Evolutionary conservation across 371 early-diverging fungal genomes (phyloP).

Genomic region (Mortierella sp.): DNA sequence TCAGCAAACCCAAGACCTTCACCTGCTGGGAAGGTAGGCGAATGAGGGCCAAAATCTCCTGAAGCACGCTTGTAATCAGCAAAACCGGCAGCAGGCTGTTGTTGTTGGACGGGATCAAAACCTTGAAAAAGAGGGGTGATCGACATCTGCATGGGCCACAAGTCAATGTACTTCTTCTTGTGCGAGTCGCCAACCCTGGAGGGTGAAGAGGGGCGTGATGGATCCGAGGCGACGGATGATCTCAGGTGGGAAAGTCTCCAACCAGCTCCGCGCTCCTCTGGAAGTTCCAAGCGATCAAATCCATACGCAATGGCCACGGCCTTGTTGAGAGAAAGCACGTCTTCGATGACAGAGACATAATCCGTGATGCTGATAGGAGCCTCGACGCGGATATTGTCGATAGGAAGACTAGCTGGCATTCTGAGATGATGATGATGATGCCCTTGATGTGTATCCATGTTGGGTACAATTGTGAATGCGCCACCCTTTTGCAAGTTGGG

Average conservation of each 20-base stretch:
- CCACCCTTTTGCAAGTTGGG: conserved; percentile 7
- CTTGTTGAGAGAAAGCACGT: conserved; percentile 67
- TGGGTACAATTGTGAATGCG: neutral
- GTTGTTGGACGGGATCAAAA: conserved; percentile 9
- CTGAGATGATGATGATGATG: conserved; percentile 33
- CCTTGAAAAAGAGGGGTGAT: conserved; percentile 20
- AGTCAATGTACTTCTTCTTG: conserved; percentile 59
- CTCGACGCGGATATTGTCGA: conserved; percentile 62
- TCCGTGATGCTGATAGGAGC: conserved; percentile 59
- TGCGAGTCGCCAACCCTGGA: conserved; percentile 12
- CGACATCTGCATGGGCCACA: conserved; percentile 72
- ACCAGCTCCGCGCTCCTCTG: conserved; percentile 31
- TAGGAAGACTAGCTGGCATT: conserved; percentile 57
- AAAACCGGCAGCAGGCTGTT: neutral
- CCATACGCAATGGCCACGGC: conserved; percentile 71
- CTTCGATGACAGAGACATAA: conserved; percentile 74
- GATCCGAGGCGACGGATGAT: conserved; percentile 12
- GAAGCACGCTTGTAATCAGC: conserved; percentile 22
- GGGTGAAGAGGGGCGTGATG: conserved; percentile 33
- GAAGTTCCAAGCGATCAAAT: conserved; percentile 56
- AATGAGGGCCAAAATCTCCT: conserved; percentile 13
- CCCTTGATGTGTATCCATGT: conserved; percentile 11
- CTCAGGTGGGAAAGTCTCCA: no score
- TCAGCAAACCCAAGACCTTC: no score
- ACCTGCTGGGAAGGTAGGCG: conserved; percentile 1